A percentile compares a stretch with the other conserved stretches of the same genome.
phyloP scores from a whole-genome alignment of 2,329 filamentous ascomycete genomes.

The Sordariomycetes sp. region DNA sequence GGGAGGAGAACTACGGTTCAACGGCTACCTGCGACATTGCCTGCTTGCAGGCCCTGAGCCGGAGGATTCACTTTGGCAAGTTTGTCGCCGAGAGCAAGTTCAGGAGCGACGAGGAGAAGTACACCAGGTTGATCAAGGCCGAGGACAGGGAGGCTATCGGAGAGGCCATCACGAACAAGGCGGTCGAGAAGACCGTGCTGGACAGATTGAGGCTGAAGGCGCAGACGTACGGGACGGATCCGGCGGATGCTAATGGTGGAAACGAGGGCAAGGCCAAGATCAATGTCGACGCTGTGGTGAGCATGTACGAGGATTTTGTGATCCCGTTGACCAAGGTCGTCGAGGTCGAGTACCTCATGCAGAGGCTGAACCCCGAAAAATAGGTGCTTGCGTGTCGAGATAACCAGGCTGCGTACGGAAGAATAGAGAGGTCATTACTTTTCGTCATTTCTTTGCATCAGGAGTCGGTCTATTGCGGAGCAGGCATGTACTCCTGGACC shows the following conservation, averaged over 20 bases:
- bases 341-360: conserved; percentile 97
- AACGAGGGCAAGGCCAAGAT: conserved; percentile 70
- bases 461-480: conserved; percentile 29
- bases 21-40: conserved; percentile 85
- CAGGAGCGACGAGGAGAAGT: conserved; percentile 68
- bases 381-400: conserved; percentile 3
- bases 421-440: not conserved
- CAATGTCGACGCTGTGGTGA: conserved; percentile 81
- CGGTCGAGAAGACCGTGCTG: conserved; percentile 85
- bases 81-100: conserved; percentile 98
- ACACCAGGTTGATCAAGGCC: conserved; percentile 72
- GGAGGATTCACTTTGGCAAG: conserved; percentile 94
- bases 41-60: conserved; percentile 80
- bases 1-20: conserved; percentile 91
- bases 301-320: conserved; percentile 86
- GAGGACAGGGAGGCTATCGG: conserved; percentile 75
- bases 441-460: not conserved
- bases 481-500: conserved; percentile 63
- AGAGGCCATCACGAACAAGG: conserved; percentile 79
- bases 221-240: conserved; percentile 87
- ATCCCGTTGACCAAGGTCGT: conserved; percentile 98
- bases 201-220: conserved; percentile 82
- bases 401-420: not conserved
- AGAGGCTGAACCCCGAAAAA: conserved; percentile 53
- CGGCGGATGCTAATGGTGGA: conserved; percentile 48